Percentiles rank a stretch among this genome's conserved stretches.
phyloP scores from a whole-genome alignment of 306 rosid genomes.

The Coriaria nepalensis region DNA sequence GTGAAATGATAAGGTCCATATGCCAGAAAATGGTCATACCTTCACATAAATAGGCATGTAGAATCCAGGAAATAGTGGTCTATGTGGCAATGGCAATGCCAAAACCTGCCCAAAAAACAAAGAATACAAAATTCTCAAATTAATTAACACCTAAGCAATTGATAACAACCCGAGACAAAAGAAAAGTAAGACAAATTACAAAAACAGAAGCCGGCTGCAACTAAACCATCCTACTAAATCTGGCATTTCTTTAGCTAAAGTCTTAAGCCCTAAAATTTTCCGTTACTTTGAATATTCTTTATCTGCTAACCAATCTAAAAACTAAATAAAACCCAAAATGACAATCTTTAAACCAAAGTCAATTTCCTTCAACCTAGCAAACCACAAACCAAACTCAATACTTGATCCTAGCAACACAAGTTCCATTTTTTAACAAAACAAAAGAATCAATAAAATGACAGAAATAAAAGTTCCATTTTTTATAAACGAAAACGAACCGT shows the following conservation, averaged over 20 bases:
- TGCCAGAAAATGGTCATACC: conserved; percentile 33
- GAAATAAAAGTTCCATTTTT: too few species aligned
- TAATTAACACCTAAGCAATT: too few species aligned
- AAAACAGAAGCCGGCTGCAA: too few species aligned
- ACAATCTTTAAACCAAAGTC: background rate
- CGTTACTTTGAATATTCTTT: too few species aligned
- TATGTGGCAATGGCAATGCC: conserved; percentile 89
- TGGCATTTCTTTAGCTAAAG: too few species aligned
- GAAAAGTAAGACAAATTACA: too few species aligned
- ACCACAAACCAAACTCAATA: background rate
- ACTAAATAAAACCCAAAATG: background rate
- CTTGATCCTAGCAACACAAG: too few species aligned
- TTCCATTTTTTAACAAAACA: background rate
- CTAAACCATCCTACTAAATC: too few species aligned
- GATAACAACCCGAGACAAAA: too few species aligned
- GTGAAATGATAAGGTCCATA: background rate
- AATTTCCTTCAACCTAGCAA: background rate
- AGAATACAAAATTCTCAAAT: background rate
- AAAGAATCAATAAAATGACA: background rate
- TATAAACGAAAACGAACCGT: conserved; percentile 44
- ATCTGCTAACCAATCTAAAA: background rate
- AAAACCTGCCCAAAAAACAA: conserved; percentile 48
- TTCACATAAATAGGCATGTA: conserved; percentile 96
- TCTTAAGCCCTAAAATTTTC: too few species aligned
- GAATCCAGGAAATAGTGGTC: conserved; percentile 97